Percentiles rank a stretch among this genome's conserved stretches.
These are phyloP conservation scores for Epichloe aotearoae DNA, from an alignment of 2,329 filamentous ascomycete species.

Conservation along the genomic window DNA sequence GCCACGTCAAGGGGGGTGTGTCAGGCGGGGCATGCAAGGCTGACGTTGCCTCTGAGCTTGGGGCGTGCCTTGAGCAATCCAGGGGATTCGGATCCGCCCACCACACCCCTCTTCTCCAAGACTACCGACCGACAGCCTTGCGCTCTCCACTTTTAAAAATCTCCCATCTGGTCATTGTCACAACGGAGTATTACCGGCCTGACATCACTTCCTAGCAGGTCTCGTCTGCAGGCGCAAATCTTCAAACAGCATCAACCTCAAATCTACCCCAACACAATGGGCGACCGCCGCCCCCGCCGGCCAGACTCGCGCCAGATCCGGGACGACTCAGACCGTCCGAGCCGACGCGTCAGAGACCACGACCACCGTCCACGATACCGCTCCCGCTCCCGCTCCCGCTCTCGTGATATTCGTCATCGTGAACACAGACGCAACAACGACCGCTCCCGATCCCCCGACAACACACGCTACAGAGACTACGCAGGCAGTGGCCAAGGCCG, in stretches of 20 bases:
- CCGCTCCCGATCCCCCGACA: slow-evolving; percentile 13
- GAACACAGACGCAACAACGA: slow-evolving; percentile 20
- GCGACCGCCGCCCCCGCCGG: slow-evolving; percentile 21
- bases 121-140: neutral
- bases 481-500: neutral
- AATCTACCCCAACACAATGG: slow-evolving; percentile 13
- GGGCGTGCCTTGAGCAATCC: slow-evolving; percentile 1
- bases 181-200: neutral
- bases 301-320: slow-evolving; percentile 47
- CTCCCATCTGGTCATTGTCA: no score
- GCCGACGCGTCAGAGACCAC: slow-evolving; percentile 16
- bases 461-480: slow-evolving; percentile 5
- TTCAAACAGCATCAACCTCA: neutral
- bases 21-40: slow-evolving; percentile 11
- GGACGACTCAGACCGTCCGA: slow-evolving; percentile 38
- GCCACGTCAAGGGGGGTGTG: slow-evolving; percentile 3
- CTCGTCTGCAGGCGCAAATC: neutral
- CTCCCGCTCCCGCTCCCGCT: slow-evolving; percentile 7
- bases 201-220: neutral
- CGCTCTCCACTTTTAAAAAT: neutral
- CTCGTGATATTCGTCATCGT: slow-evolving; percentile 18
- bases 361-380: slow-evolving; percentile 17
- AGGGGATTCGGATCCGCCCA: neutral
- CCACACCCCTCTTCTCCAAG: neutral
- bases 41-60: slow-evolving; percentile 12